Conservation (phyloP, 208 protist species). For the Histomonas meleagridis region DNA sequence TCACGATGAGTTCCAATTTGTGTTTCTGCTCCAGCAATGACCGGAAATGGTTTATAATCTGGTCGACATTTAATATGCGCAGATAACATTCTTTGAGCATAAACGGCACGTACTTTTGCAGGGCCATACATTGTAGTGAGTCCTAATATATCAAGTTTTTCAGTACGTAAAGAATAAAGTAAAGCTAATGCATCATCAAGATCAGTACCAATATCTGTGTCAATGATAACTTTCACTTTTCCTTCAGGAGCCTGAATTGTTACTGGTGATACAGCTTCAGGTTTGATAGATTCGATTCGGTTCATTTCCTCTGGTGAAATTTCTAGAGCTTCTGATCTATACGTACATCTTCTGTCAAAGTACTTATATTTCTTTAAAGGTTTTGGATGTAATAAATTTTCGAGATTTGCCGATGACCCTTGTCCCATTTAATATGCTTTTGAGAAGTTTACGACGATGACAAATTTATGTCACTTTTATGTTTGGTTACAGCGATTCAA, state of each 20-base stretch:
- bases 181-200: conserved; percentile 12
- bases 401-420: no score
- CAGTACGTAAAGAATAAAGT: background rate
- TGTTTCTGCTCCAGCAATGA: background rate
- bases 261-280: background rate
- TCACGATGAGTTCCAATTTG: background rate
- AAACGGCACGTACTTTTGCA: background rate
- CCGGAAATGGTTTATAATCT: background rate
- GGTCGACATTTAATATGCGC: background rate
- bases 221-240: background rate
- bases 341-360: background rate
- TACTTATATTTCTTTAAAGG: background rate
- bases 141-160: background rate
- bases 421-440: no score
- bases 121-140: background rate
- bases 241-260: background rate
- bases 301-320: background rate
- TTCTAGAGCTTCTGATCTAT: background rate
- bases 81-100: background rate
- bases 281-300: background rate
- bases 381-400: no score
- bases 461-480: no score
- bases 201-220: conserved; percentile 14
- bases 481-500: no score
- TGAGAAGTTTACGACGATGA: no score